Base-by-base conservation (phyloP, 2,329 filamentous ascomycete species). In the Bipolaris cookei region DNA sequence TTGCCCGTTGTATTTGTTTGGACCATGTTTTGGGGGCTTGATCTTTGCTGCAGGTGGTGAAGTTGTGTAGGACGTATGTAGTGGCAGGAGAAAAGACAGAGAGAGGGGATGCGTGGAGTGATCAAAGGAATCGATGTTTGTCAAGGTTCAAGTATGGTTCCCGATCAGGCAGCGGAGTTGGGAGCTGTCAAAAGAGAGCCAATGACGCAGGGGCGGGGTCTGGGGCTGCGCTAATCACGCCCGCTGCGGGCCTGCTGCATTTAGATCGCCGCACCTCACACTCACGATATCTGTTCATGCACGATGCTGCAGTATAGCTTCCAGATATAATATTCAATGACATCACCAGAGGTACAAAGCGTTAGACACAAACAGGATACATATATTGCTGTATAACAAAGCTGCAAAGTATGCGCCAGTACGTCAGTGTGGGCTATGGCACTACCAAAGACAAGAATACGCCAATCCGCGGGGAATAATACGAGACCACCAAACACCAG, bases 1-100 rank as follows among this genome's bases (percentile, higher is more conserved):
- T 80, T 81, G 61, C 73, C 73, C 43, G 67, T 60, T n/a, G 67
- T 71, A 42, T 67, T 69, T 20, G 66, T 51, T 43, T 54, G 60
- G 10, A 70, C 62, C 75, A 76, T 77, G 5, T n/a, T 37, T 30
- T 2, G 28, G 3, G 23, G 28, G 18, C 6, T 35, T 38, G 21
- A n/a, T 21, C 18, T 59, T 14, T n/a, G 35, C 37, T 21, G 16
- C 1, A 43, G 11, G 14, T 28, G 14, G 32, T 34, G 10, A 6
- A 13, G 4, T 13, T 23, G 28, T 34, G 16, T 13, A 25, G 30
- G 16, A 7, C 23, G 34, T 30, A 20, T 11, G 23, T 6, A 5
- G 28, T 32, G 13, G 16, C 4, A 20, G 25, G 32, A 20, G 21
- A 35, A 7, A 39, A 21, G 38, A 20, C 6, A 3, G 4, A 44